These are phyloP conservation scores for Cutaneotrichosporon dermatis DNA, from an alignment of 1,284 basidiomycete genomes.

Conservation along the genomic window DNA sequence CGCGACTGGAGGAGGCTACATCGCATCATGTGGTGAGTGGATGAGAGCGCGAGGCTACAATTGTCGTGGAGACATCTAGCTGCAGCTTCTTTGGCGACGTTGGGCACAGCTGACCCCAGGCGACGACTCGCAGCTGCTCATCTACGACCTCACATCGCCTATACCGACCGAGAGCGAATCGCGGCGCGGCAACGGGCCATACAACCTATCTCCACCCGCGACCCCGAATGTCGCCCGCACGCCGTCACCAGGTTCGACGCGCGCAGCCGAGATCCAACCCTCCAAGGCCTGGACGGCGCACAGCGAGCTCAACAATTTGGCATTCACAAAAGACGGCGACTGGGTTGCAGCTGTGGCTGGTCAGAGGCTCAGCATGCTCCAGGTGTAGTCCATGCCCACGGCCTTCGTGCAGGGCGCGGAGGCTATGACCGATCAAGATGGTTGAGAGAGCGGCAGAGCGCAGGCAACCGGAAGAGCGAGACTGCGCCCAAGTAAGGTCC, in stretches of 20 bases:
- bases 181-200: slow-evolving; percentile 11
- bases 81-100: too few species aligned
- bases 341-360: slow-evolving; percentile 88
- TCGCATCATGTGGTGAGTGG: slow-evolving; percentile 75
- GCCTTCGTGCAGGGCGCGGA: background rate
- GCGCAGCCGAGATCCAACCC: slow-evolving; percentile 59
- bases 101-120: slow-evolving; percentile 51
- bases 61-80: too few species aligned
- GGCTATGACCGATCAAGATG: too few species aligned
- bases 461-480: too few species aligned
- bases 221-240: slow-evolving; percentile 63
- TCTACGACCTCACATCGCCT: slow-evolving; percentile 69
- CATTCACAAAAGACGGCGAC: slow-evolving; percentile 68
- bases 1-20: slow-evolving; percentile 64
- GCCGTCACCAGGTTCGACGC: slow-evolving; percentile 45
- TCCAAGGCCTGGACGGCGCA: slow-evolving; percentile 76
- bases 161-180: slow-evolving; percentile 25
- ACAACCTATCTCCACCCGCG: slow-evolving; percentile 42
- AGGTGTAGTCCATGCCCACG: slow-evolving; percentile 28
- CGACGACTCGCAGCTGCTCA: slow-evolving; percentile 82
- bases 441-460: too few species aligned
- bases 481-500: too few species aligned
- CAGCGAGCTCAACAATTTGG: slow-evolving; percentile 76
- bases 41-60: too few species aligned
- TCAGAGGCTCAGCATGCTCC: slow-evolving; percentile 72